These are phyloP conservation scores for Penicillium sp. DNA, from an alignment of 2,329 filamentous ascomycete species.

Conservation along the genomic window DNA sequence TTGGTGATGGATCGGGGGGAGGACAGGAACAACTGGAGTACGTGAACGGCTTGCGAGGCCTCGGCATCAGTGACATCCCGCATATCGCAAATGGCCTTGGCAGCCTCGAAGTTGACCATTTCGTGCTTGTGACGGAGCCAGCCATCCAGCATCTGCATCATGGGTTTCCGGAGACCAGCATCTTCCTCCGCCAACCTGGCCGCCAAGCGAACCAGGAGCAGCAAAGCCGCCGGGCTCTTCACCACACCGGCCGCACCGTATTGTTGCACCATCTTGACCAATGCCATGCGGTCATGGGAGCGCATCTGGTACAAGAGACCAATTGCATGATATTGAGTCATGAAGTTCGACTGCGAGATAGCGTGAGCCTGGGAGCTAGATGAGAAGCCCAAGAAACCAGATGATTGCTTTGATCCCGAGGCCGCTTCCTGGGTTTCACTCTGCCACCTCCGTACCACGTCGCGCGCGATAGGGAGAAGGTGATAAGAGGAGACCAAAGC, in stretches of 20 bases:
- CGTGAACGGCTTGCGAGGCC: constrained; percentile 89
- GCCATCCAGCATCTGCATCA: constrained; percentile 95
- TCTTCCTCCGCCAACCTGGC: constrained; percentile 96
- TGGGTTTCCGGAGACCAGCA: constrained; percentile 83
- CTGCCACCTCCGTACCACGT: constrained; percentile 97
- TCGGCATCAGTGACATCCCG: constrained; percentile 91
- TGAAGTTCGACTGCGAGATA: constrained; percentile 83
- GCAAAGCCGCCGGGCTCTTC: constrained; percentile 90
- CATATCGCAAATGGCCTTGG: constrained; percentile 96
- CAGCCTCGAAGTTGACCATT: constrained; percentile 99
- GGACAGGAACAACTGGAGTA: constrained; percentile 94
- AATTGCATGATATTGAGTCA: constrained; percentile 98
- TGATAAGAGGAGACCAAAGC: constrained; percentile 97
- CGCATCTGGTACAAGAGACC: constrained; percentile 98
- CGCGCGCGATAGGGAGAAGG: constrained; percentile 91
- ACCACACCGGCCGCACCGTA: constrained; percentile 89
- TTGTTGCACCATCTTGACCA: constrained; percentile 99
- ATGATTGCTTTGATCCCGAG: constrained; percentile 83
- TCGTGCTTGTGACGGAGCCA: constrained; percentile 99
- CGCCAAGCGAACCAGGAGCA: constrained; percentile 90
- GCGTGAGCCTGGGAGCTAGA: constrained; percentile 74
- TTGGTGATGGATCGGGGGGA: constrained; percentile 95
- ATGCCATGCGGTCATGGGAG: constrained; percentile 93
- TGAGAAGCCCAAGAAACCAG: constrained; percentile 92
- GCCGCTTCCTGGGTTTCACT: constrained; percentile 98